Base-by-base conservation (phyloP, 495 filamentous ascomycete species). In the Penicillium daleae region DNA sequence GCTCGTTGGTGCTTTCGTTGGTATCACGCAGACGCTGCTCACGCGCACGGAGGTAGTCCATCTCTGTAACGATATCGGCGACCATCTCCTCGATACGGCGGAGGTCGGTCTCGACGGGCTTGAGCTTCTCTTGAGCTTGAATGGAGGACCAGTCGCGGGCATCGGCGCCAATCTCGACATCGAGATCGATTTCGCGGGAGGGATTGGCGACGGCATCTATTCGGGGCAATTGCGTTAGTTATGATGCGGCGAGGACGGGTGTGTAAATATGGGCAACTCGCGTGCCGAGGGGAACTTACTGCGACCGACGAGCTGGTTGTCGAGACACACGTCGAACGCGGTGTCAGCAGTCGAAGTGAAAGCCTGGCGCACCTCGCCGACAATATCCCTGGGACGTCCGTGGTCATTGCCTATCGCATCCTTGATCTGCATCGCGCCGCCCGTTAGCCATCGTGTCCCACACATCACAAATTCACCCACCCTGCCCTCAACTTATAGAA, bases 1-100 rank as follows among this genome's bases (percentile, higher is more conserved):
- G 86, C 77, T 92, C 94, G 80, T 99, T 99, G 57, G 95, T 99
- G 82, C 94, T 97, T 87, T 99, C 95, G 78, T 99, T 99, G 67
- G 95, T 99, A 82, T 99, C 95, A 69, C 95, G 85, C 57, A 99
- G 87, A 78, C 91, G 95, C 85, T 97, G 93, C 83, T 99, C 95
- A 67, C 95, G 85, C 8, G 79, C 73, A 58, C 96, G 85, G 46
- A 99, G 87, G 82, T 98, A 99, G 61, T 96, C 92, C 89, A 94
- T 95, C 83, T 96, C 92, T 53, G 77, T 78, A 33, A 93, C 91
- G 65, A 96, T 86, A 71, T 96, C 91, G 29, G 78, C 77, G 39
- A 93, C 89, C 74, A 94, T 83, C 80, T 96, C 92, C 75, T 94
- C 92, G 68, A 98, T 92, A 59, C 94, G 89, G 62, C 94, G 88